Base-by-base conservation (phyloP, 495 filamentous ascomycete genomes). In the Xylaria sp. region DNA sequence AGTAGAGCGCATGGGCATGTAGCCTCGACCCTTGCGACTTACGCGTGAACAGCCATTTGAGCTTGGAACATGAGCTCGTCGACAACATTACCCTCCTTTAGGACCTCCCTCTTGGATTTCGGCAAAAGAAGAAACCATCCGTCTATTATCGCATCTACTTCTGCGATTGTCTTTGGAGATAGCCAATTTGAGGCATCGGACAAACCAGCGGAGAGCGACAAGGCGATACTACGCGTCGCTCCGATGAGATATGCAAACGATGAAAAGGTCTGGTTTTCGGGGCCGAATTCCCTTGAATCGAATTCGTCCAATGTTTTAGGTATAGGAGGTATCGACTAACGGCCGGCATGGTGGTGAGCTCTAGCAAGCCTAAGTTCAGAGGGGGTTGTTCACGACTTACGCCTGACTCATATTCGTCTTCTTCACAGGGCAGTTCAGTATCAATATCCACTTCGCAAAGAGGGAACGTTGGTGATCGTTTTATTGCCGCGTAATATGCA, bases 31-130 rank as follows among this genome's bases (percentile, higher is more conserved):
- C 2, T 29, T 24, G 57, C 5, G 35, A 69, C 73, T 76, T 41
- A 77, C 70, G 81, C 84, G 76, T 89, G 85, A 17, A 90, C 79
- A 26, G 90, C 83, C 87, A 91, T 90, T 44, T 88, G 89, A 15
- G 91, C 90, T 76, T 92, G 90, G 80, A 93, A 92, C 76, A 93
- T 86, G 75, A 93, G 86, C 76, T 93, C 89, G 69, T 93, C 91
- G 9, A 91, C 84, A 15, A 86, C 81, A 15, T 83, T 80, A 57
- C 88, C 85, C 26, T 85, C 80, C 5, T 86, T 84, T 44, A 92
- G 75, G 7, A 91, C 83, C 61, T 89, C 86, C 29, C 83, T 82
- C 77, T 92, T 92, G 24, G 81, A 84, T 46, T 85, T 83, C 0
- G 91, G 91, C 0, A 93, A 83, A 72, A 91, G 87, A 55, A 91